These are phyloP conservation scores for Inga oerstediana DNA, from an alignment of 306 rosid genomes.

Conservation along the genomic window DNA sequence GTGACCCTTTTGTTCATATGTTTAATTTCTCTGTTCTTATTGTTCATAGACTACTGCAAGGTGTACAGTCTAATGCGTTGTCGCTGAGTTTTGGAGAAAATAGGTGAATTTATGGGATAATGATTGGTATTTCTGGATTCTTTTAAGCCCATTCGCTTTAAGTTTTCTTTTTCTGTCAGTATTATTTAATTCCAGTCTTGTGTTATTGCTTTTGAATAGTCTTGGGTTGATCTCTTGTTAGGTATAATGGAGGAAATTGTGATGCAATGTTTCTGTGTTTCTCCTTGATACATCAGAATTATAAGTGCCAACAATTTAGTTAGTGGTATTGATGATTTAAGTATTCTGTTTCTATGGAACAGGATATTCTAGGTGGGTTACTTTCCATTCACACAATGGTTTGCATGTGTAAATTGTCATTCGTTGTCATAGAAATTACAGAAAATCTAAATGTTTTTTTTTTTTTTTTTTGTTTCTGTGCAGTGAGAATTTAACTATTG, in stretches of 20 bases:
- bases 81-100: conserved; percentile 25
- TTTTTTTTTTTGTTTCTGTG: not conserved
- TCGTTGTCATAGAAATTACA: not conserved
- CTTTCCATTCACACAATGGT: not conserved
- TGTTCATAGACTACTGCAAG: conserved; percentile 7
- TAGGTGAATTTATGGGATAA: conserved; percentile 2
- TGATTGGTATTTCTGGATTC: not conserved
- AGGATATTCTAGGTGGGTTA: not conserved
- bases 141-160: not conserved
- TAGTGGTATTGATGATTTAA: conserved; percentile 14
- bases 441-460: conserved; percentile 4
- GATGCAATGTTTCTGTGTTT: conserved; percentile 7
- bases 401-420: not conserved
- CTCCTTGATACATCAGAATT: not conserved
- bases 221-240: not conserved
- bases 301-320: not conserved
- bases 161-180: not conserved
- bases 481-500: conserved; percentile 6
- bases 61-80: conserved; percentile 39
- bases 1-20: conserved; percentile 35
- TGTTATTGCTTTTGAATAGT: conserved; percentile 11
- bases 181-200: conserved; percentile 5
- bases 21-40: conserved; percentile 12
- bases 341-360: conserved; percentile 5
- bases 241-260: conserved; percentile 1